Conservation (phyloP, 2,329 filamentous ascomycete genomes). For the Clarireedia homoeocarpa region DNA sequence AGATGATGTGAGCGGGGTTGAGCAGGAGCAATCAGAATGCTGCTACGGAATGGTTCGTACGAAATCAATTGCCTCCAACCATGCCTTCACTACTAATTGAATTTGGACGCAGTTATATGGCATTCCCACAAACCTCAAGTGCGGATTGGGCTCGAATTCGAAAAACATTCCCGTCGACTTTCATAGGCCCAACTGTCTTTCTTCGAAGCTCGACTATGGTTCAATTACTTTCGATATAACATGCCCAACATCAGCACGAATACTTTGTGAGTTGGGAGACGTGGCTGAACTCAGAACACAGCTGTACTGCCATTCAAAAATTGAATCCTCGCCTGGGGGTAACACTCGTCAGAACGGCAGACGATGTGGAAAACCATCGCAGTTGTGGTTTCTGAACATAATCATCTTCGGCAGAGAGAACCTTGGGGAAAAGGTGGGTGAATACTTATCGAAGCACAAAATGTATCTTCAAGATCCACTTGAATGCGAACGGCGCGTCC, state of each 20-base stretch:
- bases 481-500: conserved; percentile 5
- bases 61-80: too few relatives aligned
- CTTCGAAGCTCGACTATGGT: neutral
- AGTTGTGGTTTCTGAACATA: conserved; percentile 9
- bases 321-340: neutral
- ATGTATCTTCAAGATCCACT: conserved; percentile 16
- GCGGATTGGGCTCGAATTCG: neutral
- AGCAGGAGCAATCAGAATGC: too few relatives aligned
- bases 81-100: too few relatives aligned
- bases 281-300: conserved; percentile 8
- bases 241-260: neutral
- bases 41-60: too few relatives aligned
- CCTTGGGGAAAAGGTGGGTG: conserved; percentile 8
- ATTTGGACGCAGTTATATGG: too few relatives aligned
- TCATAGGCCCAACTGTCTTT: neutral
- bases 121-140: too few relatives aligned
- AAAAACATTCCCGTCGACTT: neutral
- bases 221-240: conserved; percentile 2
- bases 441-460: conserved; percentile 5
- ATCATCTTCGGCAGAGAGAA: conserved; percentile 7
- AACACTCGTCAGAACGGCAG: neutral
- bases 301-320: conserved; percentile 10
- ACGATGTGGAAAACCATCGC: neutral
- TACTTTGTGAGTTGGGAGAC: conserved; percentile 4
- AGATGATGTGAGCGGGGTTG: too few relatives aligned